A percentile compares a stretch with the other conserved stretches of the same genome.
These are phyloP conservation scores for Zymoseptoria ardabiliae DNA, from an alignment of 2,329 filamentous ascomycete species.

Conservation along the genomic window DNA sequence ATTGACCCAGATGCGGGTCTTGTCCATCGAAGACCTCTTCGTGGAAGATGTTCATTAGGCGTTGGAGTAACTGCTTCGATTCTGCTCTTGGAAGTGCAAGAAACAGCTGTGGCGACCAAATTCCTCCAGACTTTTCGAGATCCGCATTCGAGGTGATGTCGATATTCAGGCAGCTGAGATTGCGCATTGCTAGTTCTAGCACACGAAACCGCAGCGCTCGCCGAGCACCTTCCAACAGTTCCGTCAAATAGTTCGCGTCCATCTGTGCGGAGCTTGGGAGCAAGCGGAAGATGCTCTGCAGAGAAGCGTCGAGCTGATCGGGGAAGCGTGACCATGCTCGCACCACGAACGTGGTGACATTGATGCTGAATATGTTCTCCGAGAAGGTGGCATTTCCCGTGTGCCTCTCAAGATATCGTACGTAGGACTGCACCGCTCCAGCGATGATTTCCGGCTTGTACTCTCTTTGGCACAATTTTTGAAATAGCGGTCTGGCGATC, in stretches of 20 bases:
- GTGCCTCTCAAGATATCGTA: constrained; percentile 1
- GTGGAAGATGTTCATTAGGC: constrained; percentile 1
- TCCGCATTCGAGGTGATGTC: constrained; percentile 10
- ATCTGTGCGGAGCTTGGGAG: not conserved
- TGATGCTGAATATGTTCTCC: not conserved
- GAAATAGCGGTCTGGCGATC: constrained; percentile 3
- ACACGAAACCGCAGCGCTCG: constrained; percentile 3
- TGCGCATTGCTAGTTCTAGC: constrained; percentile 2
- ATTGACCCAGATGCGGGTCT: not conserved
- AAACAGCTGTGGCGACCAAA: constrained; percentile 5
- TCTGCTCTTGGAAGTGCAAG: constrained; percentile 1
- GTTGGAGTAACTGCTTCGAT: constrained; percentile 5
- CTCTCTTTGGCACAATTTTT: not conserved
- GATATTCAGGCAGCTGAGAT: constrained; percentile 1
- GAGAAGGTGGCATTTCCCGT: not conserved
- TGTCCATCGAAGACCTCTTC: not conserved
- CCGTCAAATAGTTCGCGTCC: not conserved
- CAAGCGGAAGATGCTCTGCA: not conserved
- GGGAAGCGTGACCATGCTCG: constrained; percentile 4
- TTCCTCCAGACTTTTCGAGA: constrained; percentile 2
- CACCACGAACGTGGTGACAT: not conserved
- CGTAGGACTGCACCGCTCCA: not conserved
- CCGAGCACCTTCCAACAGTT: not conserved
- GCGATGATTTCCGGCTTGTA: not conserved
- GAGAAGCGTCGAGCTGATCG: not conserved